Percentiles rank a stretch among this genome's conserved stretches.
Evolutionary conservation across 257 asterid genomes (phyloP).

Genomic region (Agastache rugosa): DNA sequence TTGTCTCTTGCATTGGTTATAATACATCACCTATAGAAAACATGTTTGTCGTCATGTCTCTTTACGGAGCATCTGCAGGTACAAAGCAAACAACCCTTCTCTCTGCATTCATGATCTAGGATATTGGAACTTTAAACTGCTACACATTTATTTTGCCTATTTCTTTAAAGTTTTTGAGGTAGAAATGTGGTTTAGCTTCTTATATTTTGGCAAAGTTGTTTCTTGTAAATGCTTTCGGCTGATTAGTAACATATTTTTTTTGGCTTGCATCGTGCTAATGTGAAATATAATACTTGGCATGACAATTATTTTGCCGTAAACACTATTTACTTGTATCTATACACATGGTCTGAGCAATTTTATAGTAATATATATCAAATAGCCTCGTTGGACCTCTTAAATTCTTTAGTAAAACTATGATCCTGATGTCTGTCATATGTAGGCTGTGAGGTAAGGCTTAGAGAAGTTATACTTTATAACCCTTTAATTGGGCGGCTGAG

Average conservation of each 20-base stretch:
- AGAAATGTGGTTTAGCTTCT: slow-evolving; percentile 21
- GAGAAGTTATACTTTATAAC: slow-evolving; percentile 9
- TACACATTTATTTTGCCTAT: slow-evolving; percentile 19
- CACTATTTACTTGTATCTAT: not conserved
- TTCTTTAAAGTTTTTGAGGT: slow-evolving; percentile 23
- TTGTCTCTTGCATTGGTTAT: slow-evolving; percentile 83
- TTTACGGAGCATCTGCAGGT: slow-evolving; percentile 94
- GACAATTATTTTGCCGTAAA: not conserved
- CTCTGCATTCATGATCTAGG: slow-evolving; percentile 22
- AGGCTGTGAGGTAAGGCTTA: slow-evolving; percentile 1
- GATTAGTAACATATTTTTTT: not conserved
- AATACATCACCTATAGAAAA: slow-evolving; percentile 88
- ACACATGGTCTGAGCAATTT: not conserved
- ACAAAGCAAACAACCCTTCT: slow-evolving; percentile 36
- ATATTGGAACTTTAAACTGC: slow-evolving; percentile 24
- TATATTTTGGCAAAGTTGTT: slow-evolving; percentile 11
- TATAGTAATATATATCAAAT: not conserved
- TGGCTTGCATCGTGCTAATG: slow-evolving; percentile 3
- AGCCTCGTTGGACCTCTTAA: slow-evolving; percentile 27
- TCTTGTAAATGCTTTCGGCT: slow-evolving; percentile 4
- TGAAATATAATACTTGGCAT: not conserved
- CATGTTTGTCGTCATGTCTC: slow-evolving; percentile 69
- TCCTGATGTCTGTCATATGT: slow-evolving; percentile 22
- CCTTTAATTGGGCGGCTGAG: slow-evolving; percentile 11
- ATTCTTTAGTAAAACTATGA: slow-evolving; percentile 1